Conservation (phyloP, 768 basidiomycete genomes). For the Lactarius deliciosus region DNA sequence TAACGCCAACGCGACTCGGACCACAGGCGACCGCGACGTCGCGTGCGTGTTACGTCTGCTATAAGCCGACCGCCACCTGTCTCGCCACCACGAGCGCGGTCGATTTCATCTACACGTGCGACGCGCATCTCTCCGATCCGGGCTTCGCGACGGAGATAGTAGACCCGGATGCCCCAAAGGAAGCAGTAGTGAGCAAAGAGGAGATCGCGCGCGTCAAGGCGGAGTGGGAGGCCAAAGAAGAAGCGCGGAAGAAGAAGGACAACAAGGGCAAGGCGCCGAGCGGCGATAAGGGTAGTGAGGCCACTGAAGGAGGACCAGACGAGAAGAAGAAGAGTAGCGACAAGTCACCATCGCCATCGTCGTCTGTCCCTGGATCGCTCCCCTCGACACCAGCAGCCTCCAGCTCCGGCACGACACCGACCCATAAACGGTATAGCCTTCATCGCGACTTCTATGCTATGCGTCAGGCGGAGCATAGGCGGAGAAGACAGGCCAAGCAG, state of each 20-base stretch:
- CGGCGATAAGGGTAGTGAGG: slow-evolving; percentile 31
- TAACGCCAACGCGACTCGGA: neutral
- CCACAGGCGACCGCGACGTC: slow-evolving; percentile 72
- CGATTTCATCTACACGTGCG: slow-evolving; percentile 87
- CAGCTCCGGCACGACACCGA: slow-evolving; percentile 35
- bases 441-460: slow-evolving; percentile 83
- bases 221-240: slow-evolving; percentile 77
- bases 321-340: slow-evolving; percentile 38
- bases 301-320: slow-evolving; percentile 38
- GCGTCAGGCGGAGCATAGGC: slow-evolving; percentile 73
- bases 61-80: slow-evolving; percentile 77
- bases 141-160: slow-evolving; percentile 65
- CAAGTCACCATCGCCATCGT: slow-evolving; percentile 35
- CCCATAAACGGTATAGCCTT: slow-evolving; percentile 75
- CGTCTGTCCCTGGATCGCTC: slow-evolving; percentile 37
- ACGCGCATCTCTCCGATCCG: slow-evolving; percentile 72
- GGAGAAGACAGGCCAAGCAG: slow-evolving; percentile 62
- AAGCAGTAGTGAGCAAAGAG: slow-evolving; percentile 50
- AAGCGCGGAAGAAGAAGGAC: slow-evolving; percentile 60
- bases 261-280: slow-evolving; percentile 40
- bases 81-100: slow-evolving; percentile 79
- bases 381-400: slow-evolving; percentile 27
- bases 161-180: slow-evolving; percentile 40
- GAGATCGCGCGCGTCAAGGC: slow-evolving; percentile 76
- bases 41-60: slow-evolving; percentile 77